phyloP scores from a whole-genome alignment of 1,284 basidiomycete species.

The Sphagnurus paluster region DNA sequence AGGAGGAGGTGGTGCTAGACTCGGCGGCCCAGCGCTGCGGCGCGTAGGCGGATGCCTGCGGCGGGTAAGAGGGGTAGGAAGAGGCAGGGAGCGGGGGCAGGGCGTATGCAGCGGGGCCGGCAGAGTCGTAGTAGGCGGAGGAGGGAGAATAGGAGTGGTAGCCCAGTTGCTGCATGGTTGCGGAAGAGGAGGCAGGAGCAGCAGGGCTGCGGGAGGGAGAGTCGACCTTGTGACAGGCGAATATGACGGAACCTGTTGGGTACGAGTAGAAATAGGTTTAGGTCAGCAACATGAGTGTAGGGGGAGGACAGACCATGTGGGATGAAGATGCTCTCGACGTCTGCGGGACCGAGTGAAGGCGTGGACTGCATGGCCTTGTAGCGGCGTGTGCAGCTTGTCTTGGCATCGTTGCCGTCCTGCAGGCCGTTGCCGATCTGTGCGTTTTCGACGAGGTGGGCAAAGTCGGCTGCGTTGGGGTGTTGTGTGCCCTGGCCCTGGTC shows the following conservation, averaged over 20 bases:
- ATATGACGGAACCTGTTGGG: slow-evolving; percentile 76
- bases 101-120: slow-evolving; percentile 34
- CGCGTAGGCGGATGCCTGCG: slow-evolving; percentile 50
- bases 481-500: slow-evolving; percentile 52
- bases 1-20: slow-evolving; percentile 34
- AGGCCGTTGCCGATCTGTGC: slow-evolving; percentile 63
- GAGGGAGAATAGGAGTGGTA: slow-evolving; percentile 36
- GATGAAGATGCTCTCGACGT: slow-evolving; percentile 90
- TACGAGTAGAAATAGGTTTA: slow-evolving; percentile 26
- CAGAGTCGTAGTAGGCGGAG: slow-evolving; percentile 48
- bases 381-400: slow-evolving; percentile 91
- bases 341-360: slow-evolving; percentile 60
- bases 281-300: slow-evolving; percentile 27
- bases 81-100: slow-evolving; percentile 43
- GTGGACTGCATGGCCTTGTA: slow-evolving; percentile 82
- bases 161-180: slow-evolving; percentile 41
- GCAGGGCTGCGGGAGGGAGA: slow-evolving; percentile 38
- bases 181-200: slow-evolving; percentile 31
- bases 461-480: slow-evolving; percentile 77
- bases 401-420: slow-evolving; percentile 63
- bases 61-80: slow-evolving; percentile 34
- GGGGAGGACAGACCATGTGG: slow-evolving; percentile 70
- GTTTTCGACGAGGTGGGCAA: slow-evolving; percentile 78
- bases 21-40: slow-evolving; percentile 50
- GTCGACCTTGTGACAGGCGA: slow-evolving; percentile 78